Base-by-base conservation (phyloP, 768 basidiomycete species). In the Agaricus sinodeliciosus region DNA sequence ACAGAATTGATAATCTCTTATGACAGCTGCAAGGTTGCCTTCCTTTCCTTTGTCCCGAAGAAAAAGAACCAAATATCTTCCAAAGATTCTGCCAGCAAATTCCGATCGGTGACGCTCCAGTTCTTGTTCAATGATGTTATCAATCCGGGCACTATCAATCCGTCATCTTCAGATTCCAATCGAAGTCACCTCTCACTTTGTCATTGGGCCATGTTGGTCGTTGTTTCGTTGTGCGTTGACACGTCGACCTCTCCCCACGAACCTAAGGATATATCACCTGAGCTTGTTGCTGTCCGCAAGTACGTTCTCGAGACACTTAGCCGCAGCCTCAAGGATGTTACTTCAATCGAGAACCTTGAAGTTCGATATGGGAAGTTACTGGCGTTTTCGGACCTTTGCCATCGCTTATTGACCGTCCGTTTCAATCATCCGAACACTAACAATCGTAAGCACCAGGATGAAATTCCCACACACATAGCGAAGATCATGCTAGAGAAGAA, bases 401-500 rank as follows among this genome's bases (percentile, higher is more conserved):
- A 90, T 67, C 87, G 93, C 8, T 72, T 99, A 31, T 74, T 99
- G 51, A 88, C 85, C 1, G 85, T 89, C 19, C 81, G 87, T 26
- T 83, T 87, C 67, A 85, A 79, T 55, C 72, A 72, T 5, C 66
- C 71, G 34, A 54, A 15, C 31, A 77, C 80, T 49, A 73, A 63
- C 34, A 13, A 35, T 26, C 67, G 82, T 42, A 82, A 78, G 58
- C 72, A 75, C 37, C 74, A 78, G 52, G 83, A 82, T 43, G 95
- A 93, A 46, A 78, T 78, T n/a, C 86, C 87, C 3, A 86, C 94
- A 7, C 94, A 96, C 56, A 79, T 98, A 48, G 93, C 95, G 18
- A 97, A 97, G 72, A 80, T 94, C 57, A 99, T 99, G 96, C 70
- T 99, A 47, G 96, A 99, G 75, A 97, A 97, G 73, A 90, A 90